phyloP scores from a whole-genome alignment of 768 basidiomycete species.

The Kwoniella sp. region DNA sequence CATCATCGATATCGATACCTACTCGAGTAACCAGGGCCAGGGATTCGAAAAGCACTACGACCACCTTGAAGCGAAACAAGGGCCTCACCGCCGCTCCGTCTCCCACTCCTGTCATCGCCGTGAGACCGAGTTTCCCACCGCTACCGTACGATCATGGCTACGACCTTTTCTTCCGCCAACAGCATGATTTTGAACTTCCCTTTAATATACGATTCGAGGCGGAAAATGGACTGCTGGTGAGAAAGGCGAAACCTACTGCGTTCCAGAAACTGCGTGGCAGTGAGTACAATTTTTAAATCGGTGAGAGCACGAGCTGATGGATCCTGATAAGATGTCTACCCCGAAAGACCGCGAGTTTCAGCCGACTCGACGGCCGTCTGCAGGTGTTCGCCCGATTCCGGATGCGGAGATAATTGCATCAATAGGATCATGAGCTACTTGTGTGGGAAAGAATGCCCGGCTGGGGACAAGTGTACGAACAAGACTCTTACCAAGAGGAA shows the following conservation, averaged over 20 bases:
- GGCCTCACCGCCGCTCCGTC: neutral
- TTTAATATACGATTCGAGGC: constrained; percentile 46
- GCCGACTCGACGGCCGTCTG: constrained; percentile 45
- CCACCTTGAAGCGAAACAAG: neutral
- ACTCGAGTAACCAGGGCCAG: neutral
- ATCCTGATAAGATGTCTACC: constrained; percentile 36
- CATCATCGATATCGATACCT: neutral
- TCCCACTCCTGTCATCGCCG: neutral
- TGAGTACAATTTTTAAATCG: constrained; percentile 23
- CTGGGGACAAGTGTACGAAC: constrained; percentile 53
- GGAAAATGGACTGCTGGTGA: constrained; percentile 40
- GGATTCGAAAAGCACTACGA: neutral
- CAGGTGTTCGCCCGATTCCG: constrained; percentile 44
- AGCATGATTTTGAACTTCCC: constrained; percentile 48
- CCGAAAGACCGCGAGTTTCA: constrained; percentile 30
- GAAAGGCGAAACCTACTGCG: constrained; percentile 41
- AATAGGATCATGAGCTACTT: constrained; percentile 57
- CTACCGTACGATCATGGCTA: constrained; percentile 44
- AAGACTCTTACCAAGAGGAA: constrained; percentile 47
- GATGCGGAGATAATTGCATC: constrained; percentile 55
- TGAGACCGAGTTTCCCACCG: constrained; percentile 38
- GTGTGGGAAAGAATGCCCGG: constrained; percentile 56
- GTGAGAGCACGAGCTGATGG: constrained; percentile 2
- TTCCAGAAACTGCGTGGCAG: constrained; percentile 41
- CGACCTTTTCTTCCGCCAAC: constrained; percentile 38